Evolutionary conservation across 2,329 filamentous ascomycete species (phyloP), one percentile per base, ranked within the genome.

Genomic region (Ramularia collo-cygni): DNA sequence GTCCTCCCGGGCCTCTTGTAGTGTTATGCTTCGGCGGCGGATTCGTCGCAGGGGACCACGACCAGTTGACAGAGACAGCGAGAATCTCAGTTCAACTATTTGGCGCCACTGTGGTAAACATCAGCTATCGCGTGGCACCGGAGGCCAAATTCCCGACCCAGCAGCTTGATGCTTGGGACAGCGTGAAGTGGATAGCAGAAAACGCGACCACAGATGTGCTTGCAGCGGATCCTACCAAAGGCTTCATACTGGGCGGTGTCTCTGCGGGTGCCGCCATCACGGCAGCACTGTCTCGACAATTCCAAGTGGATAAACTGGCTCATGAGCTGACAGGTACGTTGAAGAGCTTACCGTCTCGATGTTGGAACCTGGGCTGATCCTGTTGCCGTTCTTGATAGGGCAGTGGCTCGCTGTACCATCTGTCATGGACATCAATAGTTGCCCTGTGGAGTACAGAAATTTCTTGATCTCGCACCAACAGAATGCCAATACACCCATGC

Each of bases 211-310:
- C 38, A 8, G 26, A 52, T 14, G 38, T 56, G 2, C 48, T 71
- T 3, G 62, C 60, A 6, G 65, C 65, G 8, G 62, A 72, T 40
- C 62, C 66, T 0, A 53, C 57, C 4, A 58, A 59, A 9, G 71
- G 70, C 0, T 74, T 75, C 44, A 44, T 75, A n/a, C 41, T 73
- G 9, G 70, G 69, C 12, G 72, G 72, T 1, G 62, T 64, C 1
- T 71, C 67, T 8, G 69, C 72, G 4, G 69, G 68, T 12, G 67
- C 59, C 9, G 66, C 65, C 35, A 57, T 69, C 15, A 44, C 59
- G 4, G 61, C 65, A 1, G 60, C 65, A 1, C 46, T 66, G 2
- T 54, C 60, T 4, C 68, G 68, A 44, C 56, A 65, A 1, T 62
- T 64, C 1, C 58, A 64, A 2, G 64, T 70, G 36, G 59, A 69